A percentile compares a stretch with the other conserved stretches of the same genome.
Conservation (phyloP, 2,329 filamentous ascomycete species). For the Celoporthe dispersa region DNA sequence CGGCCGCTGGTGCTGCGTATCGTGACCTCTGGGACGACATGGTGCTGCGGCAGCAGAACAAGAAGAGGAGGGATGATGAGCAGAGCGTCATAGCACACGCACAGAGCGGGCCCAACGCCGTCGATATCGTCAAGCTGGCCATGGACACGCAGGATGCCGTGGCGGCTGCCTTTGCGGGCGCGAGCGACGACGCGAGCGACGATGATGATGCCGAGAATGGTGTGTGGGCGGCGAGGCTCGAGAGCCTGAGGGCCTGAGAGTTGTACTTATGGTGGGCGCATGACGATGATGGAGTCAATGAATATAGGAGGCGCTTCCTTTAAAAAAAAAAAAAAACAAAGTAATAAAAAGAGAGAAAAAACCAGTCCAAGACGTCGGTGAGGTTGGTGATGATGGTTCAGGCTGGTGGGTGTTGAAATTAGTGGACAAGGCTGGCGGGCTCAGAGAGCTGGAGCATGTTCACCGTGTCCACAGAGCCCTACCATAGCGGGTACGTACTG, state of each 20-base stretch:
- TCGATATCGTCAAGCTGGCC: slow-evolving; percentile 30
- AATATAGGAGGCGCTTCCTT: too few relatives aligned
- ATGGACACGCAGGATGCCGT: background rate
- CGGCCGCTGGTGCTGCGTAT: slow-evolving; percentile 18
- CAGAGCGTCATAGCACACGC: slow-evolving; percentile 26
- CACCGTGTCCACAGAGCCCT: background rate
- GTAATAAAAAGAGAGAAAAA: too few relatives aligned
- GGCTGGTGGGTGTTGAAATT: background rate
- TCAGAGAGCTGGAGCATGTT: too few relatives aligned
- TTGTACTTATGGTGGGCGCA: background rate
- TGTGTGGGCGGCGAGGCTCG: background rate
- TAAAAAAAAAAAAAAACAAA: too few relatives aligned
- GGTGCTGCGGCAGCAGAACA: slow-evolving; percentile 21
- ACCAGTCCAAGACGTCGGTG: background rate
- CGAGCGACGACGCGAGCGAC: background rate
- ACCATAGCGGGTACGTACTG: background rate
- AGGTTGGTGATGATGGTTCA: too few relatives aligned
- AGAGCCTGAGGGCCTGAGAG: background rate
- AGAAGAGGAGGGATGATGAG: background rate
- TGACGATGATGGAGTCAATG: background rate
- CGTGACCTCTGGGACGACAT: slow-evolving; percentile 26
- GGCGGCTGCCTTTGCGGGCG: background rate
- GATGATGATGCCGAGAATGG: background rate
- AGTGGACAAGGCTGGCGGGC: too few relatives aligned
- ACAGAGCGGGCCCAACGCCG: slow-evolving; percentile 17